Conservation (phyloP, 2,329 filamentous ascomycete genomes). For the Aschersonia sp. region DNA sequence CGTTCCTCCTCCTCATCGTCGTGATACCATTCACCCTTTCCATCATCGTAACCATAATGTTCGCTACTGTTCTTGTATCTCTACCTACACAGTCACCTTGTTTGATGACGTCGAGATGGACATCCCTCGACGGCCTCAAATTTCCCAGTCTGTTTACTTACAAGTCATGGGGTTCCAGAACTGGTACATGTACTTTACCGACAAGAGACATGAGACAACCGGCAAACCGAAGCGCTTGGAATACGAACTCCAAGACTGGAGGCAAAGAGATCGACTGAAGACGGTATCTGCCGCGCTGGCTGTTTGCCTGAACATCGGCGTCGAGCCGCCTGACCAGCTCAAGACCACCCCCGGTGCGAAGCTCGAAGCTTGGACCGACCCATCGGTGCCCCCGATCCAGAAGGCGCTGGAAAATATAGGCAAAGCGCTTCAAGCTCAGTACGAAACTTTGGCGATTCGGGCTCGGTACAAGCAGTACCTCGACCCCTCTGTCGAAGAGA, state of each 20-base stretch:
- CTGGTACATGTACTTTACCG: conserved; percentile 99
- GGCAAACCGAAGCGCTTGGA: conserved; percentile 63
- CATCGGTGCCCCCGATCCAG: conserved; percentile 61
- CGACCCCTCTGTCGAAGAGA: conserved; percentile 93
- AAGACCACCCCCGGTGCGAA: conserved; percentile 90
- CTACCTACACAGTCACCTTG: no score
- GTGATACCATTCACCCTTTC: conserved; percentile 1
- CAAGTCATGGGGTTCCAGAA: conserved; percentile 38
- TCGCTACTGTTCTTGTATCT: no score
- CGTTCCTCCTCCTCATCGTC: background rate
- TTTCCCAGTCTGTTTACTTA: background rate
- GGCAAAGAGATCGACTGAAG: conserved; percentile 91
- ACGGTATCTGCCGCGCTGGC: conserved; percentile 91
- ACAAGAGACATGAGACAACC: conserved; percentile 92
- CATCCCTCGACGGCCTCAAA: background rate
- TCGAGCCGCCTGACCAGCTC: conserved; percentile 92
- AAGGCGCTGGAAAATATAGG: conserved; percentile 91
- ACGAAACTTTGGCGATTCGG: conserved; percentile 84
- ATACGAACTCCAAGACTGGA: conserved; percentile 75
- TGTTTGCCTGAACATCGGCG: conserved; percentile 91
- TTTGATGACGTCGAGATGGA: background rate
- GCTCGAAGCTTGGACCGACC: conserved; percentile 93
- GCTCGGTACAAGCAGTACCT: conserved; percentile 97
- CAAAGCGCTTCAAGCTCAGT: conserved; percentile 89
- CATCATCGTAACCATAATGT: background rate